Evolutionary conservation across 164 flowering plant genomes (phyloP), one percentile per base, ranked within the genome.

Genomic region (Warburgia ugandensis): DNA sequence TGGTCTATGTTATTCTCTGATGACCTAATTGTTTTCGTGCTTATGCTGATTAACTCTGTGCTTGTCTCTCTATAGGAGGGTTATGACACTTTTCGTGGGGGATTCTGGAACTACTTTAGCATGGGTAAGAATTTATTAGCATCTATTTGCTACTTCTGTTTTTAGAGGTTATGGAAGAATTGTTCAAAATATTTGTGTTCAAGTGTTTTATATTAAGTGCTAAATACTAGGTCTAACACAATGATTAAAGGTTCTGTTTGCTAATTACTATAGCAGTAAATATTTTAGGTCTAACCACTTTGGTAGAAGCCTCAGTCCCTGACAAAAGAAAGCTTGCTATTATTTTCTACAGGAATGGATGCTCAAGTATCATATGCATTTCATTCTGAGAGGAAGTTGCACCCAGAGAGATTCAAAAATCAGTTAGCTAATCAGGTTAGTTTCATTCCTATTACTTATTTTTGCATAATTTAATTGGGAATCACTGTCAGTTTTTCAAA

Each of bases 41-140:
- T n/a, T n/a, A n/a, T n/a, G 5, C 32, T 45, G 32, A 43, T 29
- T 43, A 10, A 5, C 16, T 45, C 9, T 4, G 3, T 27, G 37
- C 6, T 48, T n/a, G 11, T 14, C 41, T 25, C 19, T 31, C 6
- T 40, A 48, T 80, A 91, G 96, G 92, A 84, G 48, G 96, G 95
- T 39, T 78, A 58, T 47, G 76, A 78, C 52, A 83, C 96, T 41
- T 91, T 65, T 67, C 92, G 87, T 50, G 98, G 98, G 37, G 98
- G 98, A 62, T 91, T 91, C 53, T 91, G 95, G 96, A 91, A 91
- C 68, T 91, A 91, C 77, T 91, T 87, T 67, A 91, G 96, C 70
- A 77, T 91, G 92, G 98, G 96, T 91, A 74, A 62, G 81, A 56
- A 40, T 14, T 36, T 2, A 36, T 17, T 36, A 11, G 12, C n/a